These are phyloP conservation scores for Pythium utonaiense DNA, from an alignment of 352 stramenopile genomes.

Conservation along the genomic window DNA sequence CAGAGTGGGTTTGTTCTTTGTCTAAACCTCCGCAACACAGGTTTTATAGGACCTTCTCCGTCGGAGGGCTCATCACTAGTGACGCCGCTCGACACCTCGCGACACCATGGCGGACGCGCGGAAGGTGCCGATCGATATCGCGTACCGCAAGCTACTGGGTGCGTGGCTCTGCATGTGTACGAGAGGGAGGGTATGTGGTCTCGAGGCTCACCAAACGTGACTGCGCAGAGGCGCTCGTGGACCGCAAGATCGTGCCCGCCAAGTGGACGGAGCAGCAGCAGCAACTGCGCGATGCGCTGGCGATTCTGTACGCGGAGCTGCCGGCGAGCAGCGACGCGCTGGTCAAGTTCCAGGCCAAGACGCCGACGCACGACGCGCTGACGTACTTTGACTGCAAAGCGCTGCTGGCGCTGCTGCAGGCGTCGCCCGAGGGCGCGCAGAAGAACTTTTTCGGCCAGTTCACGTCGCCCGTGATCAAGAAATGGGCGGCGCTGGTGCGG, in stretches of 20 bases:
- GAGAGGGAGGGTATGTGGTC: too few species aligned
- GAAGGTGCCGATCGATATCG: conserved; percentile 73
- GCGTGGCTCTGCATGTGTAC: conserved; percentile 1
- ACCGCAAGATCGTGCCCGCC: conserved; percentile 62
- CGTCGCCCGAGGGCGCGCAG: conserved; percentile 48
- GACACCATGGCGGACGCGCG: conserved; percentile 47
- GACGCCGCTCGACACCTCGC: neutral
- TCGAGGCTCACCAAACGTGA: too few species aligned
- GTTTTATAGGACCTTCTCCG: conserved; percentile 5
- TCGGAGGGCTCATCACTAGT: too few species aligned
- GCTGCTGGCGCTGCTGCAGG: conserved; percentile 51
- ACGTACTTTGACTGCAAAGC: conserved; percentile 81
- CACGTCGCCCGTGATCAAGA: conserved; percentile 68
- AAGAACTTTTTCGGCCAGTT: conserved; percentile 85
- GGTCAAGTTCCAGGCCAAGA: conserved; percentile 41
- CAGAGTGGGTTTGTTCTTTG: too few species aligned
- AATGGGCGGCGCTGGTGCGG: conserved; percentile 60
- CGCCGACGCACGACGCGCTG: conserved; percentile 49
- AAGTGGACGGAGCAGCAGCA: conserved; percentile 72
- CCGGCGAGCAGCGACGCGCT: conserved; percentile 43
- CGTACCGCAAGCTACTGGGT: conserved; percentile 79
- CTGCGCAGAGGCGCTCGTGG: conserved; percentile 57
- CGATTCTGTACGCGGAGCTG: conserved; percentile 48
- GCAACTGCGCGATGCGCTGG: conserved; percentile 55
- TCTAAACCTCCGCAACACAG: too few species aligned